Base-by-base conservation (phyloP, 2,329 filamentous ascomycete genomes). In the Tolypocladium paradoxum region DNA sequence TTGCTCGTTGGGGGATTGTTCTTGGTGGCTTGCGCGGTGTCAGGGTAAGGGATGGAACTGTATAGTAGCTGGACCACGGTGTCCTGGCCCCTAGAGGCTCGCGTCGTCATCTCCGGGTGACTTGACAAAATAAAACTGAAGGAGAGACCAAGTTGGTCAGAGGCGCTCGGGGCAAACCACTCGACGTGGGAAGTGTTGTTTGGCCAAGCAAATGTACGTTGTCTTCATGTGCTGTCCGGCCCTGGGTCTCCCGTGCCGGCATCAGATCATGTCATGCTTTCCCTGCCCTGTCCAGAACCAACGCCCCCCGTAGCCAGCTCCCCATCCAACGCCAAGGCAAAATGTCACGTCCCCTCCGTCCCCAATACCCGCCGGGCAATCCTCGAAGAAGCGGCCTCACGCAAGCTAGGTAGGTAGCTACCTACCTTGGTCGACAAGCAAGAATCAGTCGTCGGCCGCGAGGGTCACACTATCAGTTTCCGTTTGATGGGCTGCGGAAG, bases 401-500 rank as follows among this genome's bases (percentile, higher is more conserved):
- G 24, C 18, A 31, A 6, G 8, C 6, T 12, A 9, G 27, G 14
- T 7, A n/a, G n/a, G n/a, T n/a, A n/a, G n/a, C n/a, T n/a, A n/a
- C n/a, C n/a, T n/a, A 14, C 29, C 20, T 4, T 9, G 6, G 35
- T 36, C 34, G 31, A 12, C 16, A 3, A n/a, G 31, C 18, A 18
- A 24, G 4, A 11, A 11, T 46, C 22, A 31, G 27, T 31, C 29
- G 22, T 36, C 38, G 11, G 18, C 50, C 18, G 22, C 33, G 22
- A 51, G 7, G 33, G 49, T 67, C 53, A 76, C 47, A 72, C 59
- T 33, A 74, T 64, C 51, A 76, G 57, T 52, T 71, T 70, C 52
- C 71, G 68, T 60, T 78, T 78, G 55, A 78, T 76, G 14, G 71
- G 73, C 37, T 69, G 62, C 1, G 74, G 72, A 1, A 70, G 60